phyloP scores from a whole-genome alignment of 2,329 filamentous ascomycete species.

The Salinomyces thailandicus region DNA sequence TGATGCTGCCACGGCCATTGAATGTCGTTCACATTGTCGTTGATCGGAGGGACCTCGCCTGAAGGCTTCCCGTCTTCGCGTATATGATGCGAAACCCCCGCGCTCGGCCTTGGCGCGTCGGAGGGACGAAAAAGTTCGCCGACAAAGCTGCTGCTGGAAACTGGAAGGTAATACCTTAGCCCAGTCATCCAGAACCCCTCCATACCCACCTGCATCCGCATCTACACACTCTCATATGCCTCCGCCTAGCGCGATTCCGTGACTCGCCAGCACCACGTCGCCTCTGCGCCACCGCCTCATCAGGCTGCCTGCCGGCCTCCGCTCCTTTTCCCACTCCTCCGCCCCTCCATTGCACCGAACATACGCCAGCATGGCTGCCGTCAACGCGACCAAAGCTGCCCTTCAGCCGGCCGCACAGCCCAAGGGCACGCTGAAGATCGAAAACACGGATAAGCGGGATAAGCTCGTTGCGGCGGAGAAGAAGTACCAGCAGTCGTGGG shows the following conservation, averaged over 20 bases:
- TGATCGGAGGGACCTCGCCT: no score
- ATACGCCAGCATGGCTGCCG: constrained; percentile 35
- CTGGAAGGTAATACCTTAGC: no score
- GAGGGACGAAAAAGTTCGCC: no score
- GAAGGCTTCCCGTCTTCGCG: no score
- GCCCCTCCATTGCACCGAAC: constrained; percentile 5
- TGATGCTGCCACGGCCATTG: constrained; percentile 1
- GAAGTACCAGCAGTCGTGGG: constrained; percentile 83
- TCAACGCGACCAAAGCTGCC: constrained; percentile 41
- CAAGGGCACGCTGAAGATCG: constrained; percentile 55
- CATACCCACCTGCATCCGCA: no score
- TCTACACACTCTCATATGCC: no score
- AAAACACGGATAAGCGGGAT: constrained; percentile 79
- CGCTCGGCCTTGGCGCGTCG: no score
- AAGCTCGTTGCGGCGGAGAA: constrained; percentile 74
- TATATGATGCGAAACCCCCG: no score
- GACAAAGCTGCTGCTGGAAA: no score
- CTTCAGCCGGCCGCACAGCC: constrained; percentile 45
- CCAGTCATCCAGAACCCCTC: no score
- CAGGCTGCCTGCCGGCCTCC: constrained; percentile 25
- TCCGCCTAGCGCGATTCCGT: constrained; percentile 1
- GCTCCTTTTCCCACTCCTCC: constrained; percentile 9
- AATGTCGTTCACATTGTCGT: no score
- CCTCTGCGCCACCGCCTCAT: constrained; percentile 10
- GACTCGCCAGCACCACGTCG: constrained; percentile 19